Evolutionary conservation across 345 rosid genomes (phyloP).

Genomic region (Leavenworthia alabamica): DNA sequence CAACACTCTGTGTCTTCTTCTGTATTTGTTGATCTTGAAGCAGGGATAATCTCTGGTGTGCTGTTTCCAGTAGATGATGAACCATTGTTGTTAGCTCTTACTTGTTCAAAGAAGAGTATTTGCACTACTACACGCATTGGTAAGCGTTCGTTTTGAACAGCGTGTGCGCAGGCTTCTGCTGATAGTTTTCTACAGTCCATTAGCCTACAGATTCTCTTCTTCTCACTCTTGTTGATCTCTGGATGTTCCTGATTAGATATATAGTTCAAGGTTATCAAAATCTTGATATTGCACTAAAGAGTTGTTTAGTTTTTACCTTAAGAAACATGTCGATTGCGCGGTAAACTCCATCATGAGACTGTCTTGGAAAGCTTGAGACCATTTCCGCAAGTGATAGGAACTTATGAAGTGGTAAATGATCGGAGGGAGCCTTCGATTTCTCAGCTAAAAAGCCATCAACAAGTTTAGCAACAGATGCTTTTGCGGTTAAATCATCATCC

Average conservation of each 20-base stretch:
- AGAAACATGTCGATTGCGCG: conserved; percentile 70
- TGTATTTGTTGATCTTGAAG: conserved; percentile 59
- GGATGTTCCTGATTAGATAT: conserved; percentile 69
- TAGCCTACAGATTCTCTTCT: conserved; percentile 66
- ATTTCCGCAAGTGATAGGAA: conserved; percentile 43
- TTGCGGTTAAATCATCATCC: conserved; percentile 35
- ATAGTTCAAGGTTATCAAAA: not conserved
- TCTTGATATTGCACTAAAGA: no score
- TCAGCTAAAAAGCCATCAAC: conserved; percentile 64
- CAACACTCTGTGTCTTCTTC: conserved; percentile 54
- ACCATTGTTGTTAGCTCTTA: conserved; percentile 41
- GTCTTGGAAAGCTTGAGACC: conserved; percentile 45
- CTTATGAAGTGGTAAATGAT: conserved; percentile 35
- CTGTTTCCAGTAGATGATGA: conserved; percentile 43
- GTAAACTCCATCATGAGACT: conserved; percentile 59
- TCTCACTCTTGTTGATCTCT: conserved; percentile 57
- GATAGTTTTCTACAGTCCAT: conserved; percentile 85
- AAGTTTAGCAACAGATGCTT: conserved; percentile 44
- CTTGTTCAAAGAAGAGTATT: conserved; percentile 88
- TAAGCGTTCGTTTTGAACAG: conserved; percentile 77
- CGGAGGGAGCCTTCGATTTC: conserved; percentile 52
- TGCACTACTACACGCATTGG: conserved; percentile 83
- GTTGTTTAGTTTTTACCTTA: no score
- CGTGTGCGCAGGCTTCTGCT: conserved; percentile 70
- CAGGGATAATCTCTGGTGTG: conserved; percentile 49